Conservation (phyloP, 192 early-diverging fungal genomes). For the Coemansia sp. region DNA sequence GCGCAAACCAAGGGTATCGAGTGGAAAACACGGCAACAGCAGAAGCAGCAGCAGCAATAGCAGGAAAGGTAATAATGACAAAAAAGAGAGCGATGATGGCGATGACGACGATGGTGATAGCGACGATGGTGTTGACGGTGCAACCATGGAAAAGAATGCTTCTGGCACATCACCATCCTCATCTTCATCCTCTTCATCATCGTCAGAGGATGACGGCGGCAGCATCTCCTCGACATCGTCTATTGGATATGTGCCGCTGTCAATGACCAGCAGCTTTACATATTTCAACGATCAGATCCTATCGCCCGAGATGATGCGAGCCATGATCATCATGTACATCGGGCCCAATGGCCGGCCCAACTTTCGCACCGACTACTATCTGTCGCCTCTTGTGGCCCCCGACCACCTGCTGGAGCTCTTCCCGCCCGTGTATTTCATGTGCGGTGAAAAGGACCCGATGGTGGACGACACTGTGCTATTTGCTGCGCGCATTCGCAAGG, state of each 20-base stretch:
- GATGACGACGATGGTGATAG: background rate
- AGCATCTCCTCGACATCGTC: too few species aligned
- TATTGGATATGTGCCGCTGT: constrained; percentile 52
- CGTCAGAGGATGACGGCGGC: too few species aligned
- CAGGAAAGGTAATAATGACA: background rate
- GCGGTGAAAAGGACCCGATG: constrained; percentile 95
- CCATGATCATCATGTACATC: constrained; percentile 77
- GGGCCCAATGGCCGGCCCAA: constrained; percentile 75
- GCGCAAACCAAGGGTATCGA: constrained; percentile 5
- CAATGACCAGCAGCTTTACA: constrained; percentile 71
- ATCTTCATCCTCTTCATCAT: too few species aligned
- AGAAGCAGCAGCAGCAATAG: background rate
- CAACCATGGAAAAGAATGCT: too few species aligned
- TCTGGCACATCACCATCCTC: too few species aligned
- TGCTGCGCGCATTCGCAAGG: constrained; percentile 78
- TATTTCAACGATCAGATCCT: constrained; percentile 88
- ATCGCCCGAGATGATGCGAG: constrained; percentile 69
- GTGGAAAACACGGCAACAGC: too few species aligned
- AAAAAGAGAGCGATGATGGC: background rate
- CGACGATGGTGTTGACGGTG: background rate
- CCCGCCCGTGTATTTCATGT: constrained; percentile 85
- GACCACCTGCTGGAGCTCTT: constrained; percentile 82
- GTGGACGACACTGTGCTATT: constrained; percentile 96
- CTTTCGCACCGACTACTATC: constrained; percentile 76
- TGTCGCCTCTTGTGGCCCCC: constrained; percentile 84